Evolutionary conservation across 2,329 filamentous ascomycete species (phyloP).

Genomic region (Chaetomiaceae sp.): DNA sequence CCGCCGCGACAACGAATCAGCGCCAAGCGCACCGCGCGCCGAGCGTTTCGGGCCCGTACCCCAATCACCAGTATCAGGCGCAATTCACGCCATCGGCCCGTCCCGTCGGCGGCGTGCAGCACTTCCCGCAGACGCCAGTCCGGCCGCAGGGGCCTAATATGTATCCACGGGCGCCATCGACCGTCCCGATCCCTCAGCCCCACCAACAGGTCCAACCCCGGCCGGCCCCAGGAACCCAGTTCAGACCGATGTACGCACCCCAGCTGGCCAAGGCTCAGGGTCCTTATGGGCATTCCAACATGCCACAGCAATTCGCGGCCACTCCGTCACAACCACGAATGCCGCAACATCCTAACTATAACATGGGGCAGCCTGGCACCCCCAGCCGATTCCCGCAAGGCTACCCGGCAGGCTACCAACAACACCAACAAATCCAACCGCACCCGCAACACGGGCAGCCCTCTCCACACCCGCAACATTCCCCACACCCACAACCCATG

Average conservation of each 20-base stretch:
- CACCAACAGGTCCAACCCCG: slow-evolving; percentile 38
- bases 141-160: slow-evolving; percentile 36
- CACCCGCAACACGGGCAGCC: slow-evolving; percentile 23
- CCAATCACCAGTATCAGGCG: slow-evolving; percentile 40
- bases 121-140: slow-evolving; percentile 42
- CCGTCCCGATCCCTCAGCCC: slow-evolving; percentile 35
- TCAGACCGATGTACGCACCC: slow-evolving; percentile 47
- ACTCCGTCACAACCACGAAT: slow-evolving; percentile 40
- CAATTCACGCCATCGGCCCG: slow-evolving; percentile 47
- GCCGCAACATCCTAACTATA: slow-evolving; percentile 39
- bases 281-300: slow-evolving; percentile 47
- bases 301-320: slow-evolving; percentile 41
- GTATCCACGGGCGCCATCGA: slow-evolving; percentile 36
- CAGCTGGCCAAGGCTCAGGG: slow-evolving; percentile 49
- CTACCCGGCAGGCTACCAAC: slow-evolving; percentile 27
- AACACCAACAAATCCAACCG: slow-evolving; percentile 31
- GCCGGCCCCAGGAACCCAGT: slow-evolving; percentile 37
- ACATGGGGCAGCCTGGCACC: slow-evolving; percentile 37
- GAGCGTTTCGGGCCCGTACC: slow-evolving; percentile 38
- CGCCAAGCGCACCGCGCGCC: slow-evolving; percentile 31
- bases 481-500: slow-evolving; percentile 22
- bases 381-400: slow-evolving; percentile 36
- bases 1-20: slow-evolving; percentile 30
- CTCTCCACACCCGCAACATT: slow-evolving; percentile 30
- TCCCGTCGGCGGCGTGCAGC: slow-evolving; percentile 33